Percentiles rank a stretch among this genome's conserved stretches.
Conservation (phyloP, 148 eudicot species). For the Selenicereus undatus region DNA sequence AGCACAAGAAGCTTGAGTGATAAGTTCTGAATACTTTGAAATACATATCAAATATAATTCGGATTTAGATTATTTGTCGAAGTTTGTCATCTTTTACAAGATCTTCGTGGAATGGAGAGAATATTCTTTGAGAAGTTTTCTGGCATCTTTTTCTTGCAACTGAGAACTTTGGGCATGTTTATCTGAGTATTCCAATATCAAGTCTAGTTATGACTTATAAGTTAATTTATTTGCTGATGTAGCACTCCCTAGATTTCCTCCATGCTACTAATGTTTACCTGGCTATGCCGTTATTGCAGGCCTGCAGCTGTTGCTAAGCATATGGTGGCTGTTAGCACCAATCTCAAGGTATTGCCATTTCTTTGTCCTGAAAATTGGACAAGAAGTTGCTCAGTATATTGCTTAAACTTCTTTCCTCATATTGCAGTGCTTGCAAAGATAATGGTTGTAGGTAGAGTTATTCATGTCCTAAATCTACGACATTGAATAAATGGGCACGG, state of each 20-base stretch:
- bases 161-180: background rate
- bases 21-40: background rate
- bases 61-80: background rate
- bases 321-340: slow-evolving; percentile 99
- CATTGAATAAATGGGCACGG: background rate
- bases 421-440: background rate
- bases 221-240: background rate
- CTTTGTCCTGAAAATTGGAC: slow-evolving; percentile 9
- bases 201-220: background rate
- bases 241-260: background rate
- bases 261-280: slow-evolving; percentile 6
- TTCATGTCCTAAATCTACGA: background rate
- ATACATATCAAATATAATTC: background rate
- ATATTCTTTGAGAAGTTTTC: background rate
- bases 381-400: background rate
- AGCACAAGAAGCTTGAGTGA: background rate
- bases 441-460: background rate
- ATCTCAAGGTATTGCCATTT: slow-evolving; percentile 57
- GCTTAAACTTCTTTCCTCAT: background rate
- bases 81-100: background rate
- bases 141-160: background rate
- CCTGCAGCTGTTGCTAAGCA: slow-evolving; percentile 92
- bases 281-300: slow-evolving; percentile 41
- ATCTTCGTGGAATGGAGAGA: background rate
- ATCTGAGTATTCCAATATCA: background rate